Evolutionary conservation across 2,329 filamentous ascomycete species (phyloP).

Genomic region (Trichophyton simii): DNA sequence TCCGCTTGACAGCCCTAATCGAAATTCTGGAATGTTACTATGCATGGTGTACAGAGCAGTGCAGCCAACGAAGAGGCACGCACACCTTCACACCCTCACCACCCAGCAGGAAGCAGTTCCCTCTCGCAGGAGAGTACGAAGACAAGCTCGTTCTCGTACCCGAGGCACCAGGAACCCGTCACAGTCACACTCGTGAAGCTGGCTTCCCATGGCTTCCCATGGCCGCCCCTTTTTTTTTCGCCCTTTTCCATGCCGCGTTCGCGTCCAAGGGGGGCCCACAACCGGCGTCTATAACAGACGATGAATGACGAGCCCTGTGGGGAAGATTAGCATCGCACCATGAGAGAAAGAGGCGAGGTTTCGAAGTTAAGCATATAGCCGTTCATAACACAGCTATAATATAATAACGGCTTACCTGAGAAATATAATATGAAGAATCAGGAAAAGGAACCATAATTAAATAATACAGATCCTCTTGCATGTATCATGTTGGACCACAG

Average conservation of each 20-base stretch:
- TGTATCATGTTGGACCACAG: not conserved
- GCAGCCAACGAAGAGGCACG: not conserved
- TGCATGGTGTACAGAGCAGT: not conserved
- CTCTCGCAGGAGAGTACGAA: not conserved
- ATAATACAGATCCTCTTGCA: not conserved
- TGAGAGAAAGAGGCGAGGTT: not conserved
- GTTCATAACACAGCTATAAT: not conserved
- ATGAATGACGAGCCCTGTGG: constrained; percentile 1
- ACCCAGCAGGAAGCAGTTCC: not conserved
- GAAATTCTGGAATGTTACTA: constrained; percentile 2
- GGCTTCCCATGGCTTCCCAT: no score
- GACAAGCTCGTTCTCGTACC: not conserved
- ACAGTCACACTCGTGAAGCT: not conserved
- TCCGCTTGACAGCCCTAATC: not conserved
- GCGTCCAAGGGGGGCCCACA: not conserved
- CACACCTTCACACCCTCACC: not conserved
- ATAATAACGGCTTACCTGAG: not conserved
- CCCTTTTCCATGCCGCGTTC: not conserved
- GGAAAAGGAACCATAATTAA: not conserved
- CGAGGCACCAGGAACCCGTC: not conserved
- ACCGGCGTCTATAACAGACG: not conserved
- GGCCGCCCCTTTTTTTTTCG: not conserved
- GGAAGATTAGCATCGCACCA: not conserved
- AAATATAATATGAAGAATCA: not conserved
- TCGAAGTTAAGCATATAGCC: not conserved